Evolutionary conservation across 306 rosid species (phyloP), one percentile per base, ranked within the genome.

Genomic region (Geum urbanum): DNA sequence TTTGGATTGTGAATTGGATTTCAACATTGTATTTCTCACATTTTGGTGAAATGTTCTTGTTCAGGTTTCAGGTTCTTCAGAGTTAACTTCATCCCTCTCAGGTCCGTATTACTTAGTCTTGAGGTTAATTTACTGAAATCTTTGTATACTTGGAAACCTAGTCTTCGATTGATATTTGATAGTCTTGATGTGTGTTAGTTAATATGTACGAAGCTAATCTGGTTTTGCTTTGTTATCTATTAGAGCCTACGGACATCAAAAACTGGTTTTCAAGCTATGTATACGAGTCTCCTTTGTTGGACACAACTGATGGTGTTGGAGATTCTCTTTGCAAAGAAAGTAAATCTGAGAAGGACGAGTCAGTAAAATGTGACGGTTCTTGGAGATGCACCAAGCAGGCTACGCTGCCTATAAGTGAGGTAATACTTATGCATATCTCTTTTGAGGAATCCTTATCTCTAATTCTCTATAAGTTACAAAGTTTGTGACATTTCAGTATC

Each of bases 201-300:
- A 45, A 19, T 46, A 22, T 43, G 18, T 14, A 49, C 11, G 66
- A 56, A 53, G 41, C 9, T 69, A 39, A 7, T 68, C 48, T 49
- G 24, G 53, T 48, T 44, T 10, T 53, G 47, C 50, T 16, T n/a
- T 18, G 24, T 32, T 35, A 19, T 62, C 7, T 48, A 43, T 60
- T 79, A 92, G 98, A 87, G 84, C 96, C 90, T 61, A 84, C 82
- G 27, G 83, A 92, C 69, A 70, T 92, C 74, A 75, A 80, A 77
- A 86, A 84, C 80, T 89, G 96, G 98, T 87, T 89, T 69, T 71
- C 83, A 2, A 92, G 92, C 84, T 92, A 89, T 54, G 82, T 14
- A 20, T 89, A 92, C 0, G 98, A 86, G 67, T 89, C 98, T 64
- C 84, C 83, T 40, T 56, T 40, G n/a, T 49, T 72, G 45, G 81